Percentiles rank a stretch among this genome's conserved stretches.
phyloP scores from a whole-genome alignment of 306 rosid genomes.

The Trifolium fragiferum region DNA sequence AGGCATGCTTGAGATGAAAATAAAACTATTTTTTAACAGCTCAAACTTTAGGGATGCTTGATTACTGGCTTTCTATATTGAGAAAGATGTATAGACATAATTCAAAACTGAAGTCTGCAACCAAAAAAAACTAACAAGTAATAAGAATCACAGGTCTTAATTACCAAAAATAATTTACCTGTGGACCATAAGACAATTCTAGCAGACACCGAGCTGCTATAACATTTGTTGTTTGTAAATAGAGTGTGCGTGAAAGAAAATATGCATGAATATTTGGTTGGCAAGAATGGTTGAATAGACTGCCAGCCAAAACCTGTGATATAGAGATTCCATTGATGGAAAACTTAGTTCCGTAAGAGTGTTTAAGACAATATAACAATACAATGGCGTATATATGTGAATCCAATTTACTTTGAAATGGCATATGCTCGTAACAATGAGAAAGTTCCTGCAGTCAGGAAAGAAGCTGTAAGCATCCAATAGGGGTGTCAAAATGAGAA shows the following conservation, averaged over 20 bases:
- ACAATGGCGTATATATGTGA: constrained; percentile 71
- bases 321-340: constrained; percentile 55
- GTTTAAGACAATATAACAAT: constrained; percentile 66
- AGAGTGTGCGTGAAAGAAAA: constrained; percentile 77
- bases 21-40: constrained; percentile 21
- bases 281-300: constrained; percentile 93
- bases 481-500: too few species aligned
- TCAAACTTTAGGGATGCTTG: constrained; percentile 24
- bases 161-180: constrained; percentile 58
- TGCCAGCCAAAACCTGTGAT: constrained; percentile 74
- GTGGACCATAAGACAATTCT: constrained; percentile 93
- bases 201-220: constrained; percentile 63
- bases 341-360: constrained; percentile 46
- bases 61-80: constrained; percentile 21
- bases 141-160: constrained; percentile 34
- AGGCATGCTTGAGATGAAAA: constrained; percentile 31
- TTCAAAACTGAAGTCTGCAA: constrained; percentile 14
- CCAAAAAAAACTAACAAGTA: constrained; percentile 22
- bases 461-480: constrained; percentile 45
- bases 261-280: constrained; percentile 81
- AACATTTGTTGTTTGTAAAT: constrained; percentile 64
- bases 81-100: constrained; percentile 13
- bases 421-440: constrained; percentile 63
- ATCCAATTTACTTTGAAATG: constrained; percentile 75
- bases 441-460: constrained; percentile 71